Base-by-base conservation (phyloP, 1,139 yeast species). In the Suhomyces wounanorum region DNA sequence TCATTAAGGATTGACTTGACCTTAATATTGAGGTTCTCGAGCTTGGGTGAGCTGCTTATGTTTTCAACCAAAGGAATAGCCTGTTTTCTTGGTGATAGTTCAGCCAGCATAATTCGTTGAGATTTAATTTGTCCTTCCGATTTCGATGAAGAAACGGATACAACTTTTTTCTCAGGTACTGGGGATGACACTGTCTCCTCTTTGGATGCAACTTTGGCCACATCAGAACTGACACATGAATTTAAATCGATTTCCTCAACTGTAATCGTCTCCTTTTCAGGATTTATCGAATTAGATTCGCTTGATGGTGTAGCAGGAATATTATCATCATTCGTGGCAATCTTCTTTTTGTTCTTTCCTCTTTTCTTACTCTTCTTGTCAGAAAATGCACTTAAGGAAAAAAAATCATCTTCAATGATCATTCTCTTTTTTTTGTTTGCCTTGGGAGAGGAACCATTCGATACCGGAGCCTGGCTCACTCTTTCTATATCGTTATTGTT, bases 331-430 rank as follows among this genome's bases (percentile, higher is more conserved):
- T n/a, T 14, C 1, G 39, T 3, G 8, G 6, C 38, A 13, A 38
- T 3, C 47, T 56, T 57, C 46, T 54, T 58, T 53, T 64, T 62
- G 35, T 45, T 44, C 46, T 57, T 59, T 18, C 49, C 40, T 53
- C 65, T 65, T 54, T 62, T 68, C 53, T 60, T 62, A 46, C 56
- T 60, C 41, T 55, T 58, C 50, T 53, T 51, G 26, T 50, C 51
- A 6, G 45, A 43, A 17, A 50, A 49, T 14, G 55, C 43, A 16
- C 57, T 48, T 28, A 59, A 45, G 9, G 62, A 56, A 50, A 59
- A 59, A 54, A 59, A 59, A 40, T 58, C 60, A 43, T 59, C 63
- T 26, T 57, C 61, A 8, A 57, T 40, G 39, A 54, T 38, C 36
- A 31, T 40, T 23, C 55, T 43, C 48, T 53, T 56, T 50, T 52